Conservation (phyloP, 257 asterid species). For the Gentiana macrophylla region DNA sequence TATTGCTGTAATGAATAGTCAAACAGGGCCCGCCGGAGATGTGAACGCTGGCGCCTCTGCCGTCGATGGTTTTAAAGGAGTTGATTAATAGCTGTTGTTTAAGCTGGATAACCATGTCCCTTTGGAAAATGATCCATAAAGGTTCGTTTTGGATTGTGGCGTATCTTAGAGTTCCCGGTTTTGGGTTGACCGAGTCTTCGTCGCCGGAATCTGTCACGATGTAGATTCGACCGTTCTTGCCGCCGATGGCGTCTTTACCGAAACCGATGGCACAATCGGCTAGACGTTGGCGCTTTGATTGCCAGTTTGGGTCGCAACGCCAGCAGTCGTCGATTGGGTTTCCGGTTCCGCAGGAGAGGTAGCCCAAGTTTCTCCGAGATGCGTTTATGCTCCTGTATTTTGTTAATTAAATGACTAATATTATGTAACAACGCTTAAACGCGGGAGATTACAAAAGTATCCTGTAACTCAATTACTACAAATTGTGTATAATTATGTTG, state of each 20-base stretch:
- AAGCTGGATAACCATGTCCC: slow-evolving; percentile 62
- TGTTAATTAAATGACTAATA: too few relatives aligned
- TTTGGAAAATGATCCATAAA: slow-evolving; percentile 55
- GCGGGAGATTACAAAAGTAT: too few relatives aligned
- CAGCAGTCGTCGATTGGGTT: slow-evolving; percentile 84
- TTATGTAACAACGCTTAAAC: too few relatives aligned
- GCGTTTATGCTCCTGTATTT: slow-evolving; percentile 46
- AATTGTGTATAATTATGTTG: too few relatives aligned
- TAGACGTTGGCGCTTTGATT: slow-evolving; percentile 43
- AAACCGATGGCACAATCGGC: slow-evolving; percentile 85
- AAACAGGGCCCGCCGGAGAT: slow-evolving; percentile 65
- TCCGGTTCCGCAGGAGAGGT: slow-evolving; percentile 54
- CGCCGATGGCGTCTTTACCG: slow-evolving; percentile 61
- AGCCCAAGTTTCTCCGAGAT: slow-evolving; percentile 50
- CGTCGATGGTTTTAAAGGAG: slow-evolving; percentile 69
- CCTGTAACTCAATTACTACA: too few relatives aligned
- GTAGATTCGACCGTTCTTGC: slow-evolving; percentile 49
- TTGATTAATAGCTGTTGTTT: slow-evolving; percentile 55
- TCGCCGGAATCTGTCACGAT: slow-evolving; percentile 51
- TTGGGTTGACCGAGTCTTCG: slow-evolving; percentile 57
- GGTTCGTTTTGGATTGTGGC: slow-evolving; percentile 70
- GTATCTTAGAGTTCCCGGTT: slow-evolving; percentile 65
- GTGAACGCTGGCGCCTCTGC: slow-evolving; percentile 71
- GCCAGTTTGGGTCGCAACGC: slow-evolving; percentile 67
- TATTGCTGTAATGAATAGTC: slow-evolving; percentile 36